Percentiles rank a stretch among this genome's conserved stretches.
Conservation (phyloP, 106 monocot genomes). For the Alisma plantagoaquatica region DNA sequence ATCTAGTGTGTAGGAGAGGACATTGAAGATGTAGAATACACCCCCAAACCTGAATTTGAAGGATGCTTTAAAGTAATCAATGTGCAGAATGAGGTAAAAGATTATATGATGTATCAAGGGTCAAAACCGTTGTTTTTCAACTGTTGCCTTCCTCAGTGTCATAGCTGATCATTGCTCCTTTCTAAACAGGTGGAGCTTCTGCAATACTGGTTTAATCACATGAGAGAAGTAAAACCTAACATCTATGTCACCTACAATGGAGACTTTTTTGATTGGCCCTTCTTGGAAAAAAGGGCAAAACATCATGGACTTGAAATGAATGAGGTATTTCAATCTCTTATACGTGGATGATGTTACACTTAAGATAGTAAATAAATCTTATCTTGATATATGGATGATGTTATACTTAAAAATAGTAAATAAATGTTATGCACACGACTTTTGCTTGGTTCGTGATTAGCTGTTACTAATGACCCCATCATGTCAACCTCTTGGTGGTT, state of each 20-base stretch:
- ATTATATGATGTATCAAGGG: too few species aligned
- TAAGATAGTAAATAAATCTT: too few species aligned
- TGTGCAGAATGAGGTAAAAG: constrained; percentile 90
- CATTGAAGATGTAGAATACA: constrained; percentile 97
- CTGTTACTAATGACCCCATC: too few species aligned
- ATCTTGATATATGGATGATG: too few species aligned
- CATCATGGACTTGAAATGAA: constrained; percentile 87
- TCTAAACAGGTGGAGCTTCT: constrained; percentile 66
- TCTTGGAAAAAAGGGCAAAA: constrained; percentile 89
- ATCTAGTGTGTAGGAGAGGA: constrained; percentile 87
- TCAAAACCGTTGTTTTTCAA: background rate
- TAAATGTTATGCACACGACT: too few species aligned
- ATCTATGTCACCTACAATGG: constrained; percentile 99
- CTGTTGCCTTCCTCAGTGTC: background rate
- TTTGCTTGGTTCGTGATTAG: too few species aligned
- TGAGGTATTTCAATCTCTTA: constrained; percentile 35
- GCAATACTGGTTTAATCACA: constrained; percentile 81
- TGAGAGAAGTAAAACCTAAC: constrained; percentile 91
- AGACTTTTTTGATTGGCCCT: constrained; percentile 99
- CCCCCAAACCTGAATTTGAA: constrained; percentile 98
- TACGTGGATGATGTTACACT: background rate
- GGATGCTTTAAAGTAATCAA: constrained; percentile 86
- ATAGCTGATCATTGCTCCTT: background rate
- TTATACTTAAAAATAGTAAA: too few species aligned
- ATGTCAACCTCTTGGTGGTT: too few species aligned